These are phyloP conservation scores for Ophiostoma sp. DNA, from an alignment of 2,329 filamentous ascomycete species.

Conservation along the genomic window DNA sequence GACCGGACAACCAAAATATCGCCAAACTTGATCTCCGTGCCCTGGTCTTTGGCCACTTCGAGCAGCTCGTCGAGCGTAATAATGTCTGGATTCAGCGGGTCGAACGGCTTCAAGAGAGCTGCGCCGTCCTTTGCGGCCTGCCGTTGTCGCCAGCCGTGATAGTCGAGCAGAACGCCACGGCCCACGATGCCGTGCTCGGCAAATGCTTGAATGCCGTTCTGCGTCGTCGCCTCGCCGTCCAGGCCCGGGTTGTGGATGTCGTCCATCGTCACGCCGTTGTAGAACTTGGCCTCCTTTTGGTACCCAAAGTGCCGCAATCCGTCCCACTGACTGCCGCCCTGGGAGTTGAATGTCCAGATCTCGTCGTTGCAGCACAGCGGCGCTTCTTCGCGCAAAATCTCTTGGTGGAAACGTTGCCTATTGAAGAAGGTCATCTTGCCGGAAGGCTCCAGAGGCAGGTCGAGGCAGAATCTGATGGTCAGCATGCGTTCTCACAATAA, in stretches of 20 bases:
- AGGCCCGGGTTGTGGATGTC: background rate
- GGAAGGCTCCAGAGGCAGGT: background rate
- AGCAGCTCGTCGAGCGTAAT: conserved; percentile 48
- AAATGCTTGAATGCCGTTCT: conserved; percentile 34
- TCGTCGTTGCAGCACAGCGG: conserved; percentile 53
- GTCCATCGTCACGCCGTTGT: conserved; percentile 30
- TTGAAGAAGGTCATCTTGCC: conserved; percentile 4
- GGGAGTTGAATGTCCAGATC: conserved; percentile 59
- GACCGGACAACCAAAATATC: conserved; percentile 58
- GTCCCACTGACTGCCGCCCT: conserved; percentile 60
- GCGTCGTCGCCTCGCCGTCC: conserved; percentile 21
- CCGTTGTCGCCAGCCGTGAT: conserved; percentile 46
- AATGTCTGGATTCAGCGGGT: conserved; percentile 42
- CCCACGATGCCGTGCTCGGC: conserved; percentile 48
- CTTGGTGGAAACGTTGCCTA: background rate
- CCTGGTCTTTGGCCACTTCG: conserved; percentile 46
- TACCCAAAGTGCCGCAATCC: conserved; percentile 51
- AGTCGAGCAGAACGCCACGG: conserved; percentile 55
- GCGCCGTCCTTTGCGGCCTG: conserved; percentile 33
- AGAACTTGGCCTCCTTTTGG: conserved; percentile 24
- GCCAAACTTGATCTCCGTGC: conserved; percentile 46
- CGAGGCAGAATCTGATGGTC: background rate
- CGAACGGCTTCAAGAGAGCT: conserved; percentile 16
- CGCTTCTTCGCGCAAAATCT: conserved; percentile 38
- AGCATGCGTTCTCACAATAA: background rate